phyloP scores from a whole-genome alignment of 2,329 filamentous ascomycete genomes.

The Magnaporthales sp. region DNA sequence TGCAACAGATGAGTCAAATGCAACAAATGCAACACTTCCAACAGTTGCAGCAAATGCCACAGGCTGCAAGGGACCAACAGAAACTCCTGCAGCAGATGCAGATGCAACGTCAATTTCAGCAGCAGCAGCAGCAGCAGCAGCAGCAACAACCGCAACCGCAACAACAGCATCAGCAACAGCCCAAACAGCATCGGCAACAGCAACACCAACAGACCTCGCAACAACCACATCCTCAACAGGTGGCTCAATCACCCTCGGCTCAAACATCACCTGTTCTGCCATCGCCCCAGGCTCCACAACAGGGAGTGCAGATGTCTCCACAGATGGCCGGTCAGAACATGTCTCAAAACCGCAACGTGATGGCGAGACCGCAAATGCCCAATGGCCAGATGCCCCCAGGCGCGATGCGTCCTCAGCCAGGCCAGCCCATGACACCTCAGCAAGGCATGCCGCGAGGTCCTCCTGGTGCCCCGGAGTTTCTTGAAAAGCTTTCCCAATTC shows the following conservation, averaged over 20 bases:
- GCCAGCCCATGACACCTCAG: conserved; percentile 15
- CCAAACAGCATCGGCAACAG: conserved; percentile 1
- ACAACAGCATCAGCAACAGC: conserved; percentile 34
- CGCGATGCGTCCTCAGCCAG: conserved; percentile 8
- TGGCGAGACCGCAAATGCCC: conserved; percentile 43
- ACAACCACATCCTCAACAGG: conserved; percentile 2
- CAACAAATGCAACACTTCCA: conserved; percentile 24
- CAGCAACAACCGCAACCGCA: not conserved
- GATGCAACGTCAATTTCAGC: conserved; percentile 66
- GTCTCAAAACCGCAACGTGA: conserved; percentile 32
- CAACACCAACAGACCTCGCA: not conserved
- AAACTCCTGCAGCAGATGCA: conserved; percentile 79
- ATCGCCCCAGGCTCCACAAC: conserved; percentile 27
- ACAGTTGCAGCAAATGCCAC: conserved; percentile 25
- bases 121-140: conserved; percentile 18
- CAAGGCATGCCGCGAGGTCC: conserved; percentile 22
- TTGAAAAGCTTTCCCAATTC: conserved; percentile 69
- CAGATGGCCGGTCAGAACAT: conserved; percentile 21
- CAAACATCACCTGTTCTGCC: not conserved
- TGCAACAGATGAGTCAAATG: conserved; percentile 26
- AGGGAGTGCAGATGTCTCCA: conserved; percentile 28
- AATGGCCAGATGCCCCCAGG: conserved; percentile 48
- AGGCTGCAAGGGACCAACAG: conserved; percentile 57
- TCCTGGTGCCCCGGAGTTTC: conserved; percentile 55
- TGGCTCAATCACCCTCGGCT: not conserved